Evolutionary conservation across 176 grass and related monocot genomes (phyloP).

Genomic region (Panicum miliaceum): DNA sequence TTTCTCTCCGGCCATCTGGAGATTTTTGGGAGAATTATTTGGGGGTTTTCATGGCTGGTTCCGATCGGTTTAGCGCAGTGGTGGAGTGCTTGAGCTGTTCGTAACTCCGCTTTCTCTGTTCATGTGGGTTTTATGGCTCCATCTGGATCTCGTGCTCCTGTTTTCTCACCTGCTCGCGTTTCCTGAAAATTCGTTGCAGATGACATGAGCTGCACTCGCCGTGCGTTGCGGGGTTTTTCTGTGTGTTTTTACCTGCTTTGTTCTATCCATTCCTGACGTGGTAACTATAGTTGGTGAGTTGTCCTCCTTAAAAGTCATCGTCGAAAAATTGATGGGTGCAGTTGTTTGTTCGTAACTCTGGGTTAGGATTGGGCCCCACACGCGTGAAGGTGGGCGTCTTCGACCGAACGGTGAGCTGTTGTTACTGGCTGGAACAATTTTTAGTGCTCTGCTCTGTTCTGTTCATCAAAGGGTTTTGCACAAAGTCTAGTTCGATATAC

Average conservation of each 20-base stretch:
- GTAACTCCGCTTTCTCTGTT: not conserved
- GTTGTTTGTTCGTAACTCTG: not conserved
- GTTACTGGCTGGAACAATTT: not conserved
- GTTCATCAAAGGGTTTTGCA: not conserved
- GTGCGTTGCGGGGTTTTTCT: not conserved
- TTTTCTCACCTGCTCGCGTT: not conserved
- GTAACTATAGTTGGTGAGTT: not conserved
- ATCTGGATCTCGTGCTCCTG: not conserved
- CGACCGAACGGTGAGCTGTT: not conserved
- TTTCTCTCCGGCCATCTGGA: not conserved
- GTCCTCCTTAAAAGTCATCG: not conserved
- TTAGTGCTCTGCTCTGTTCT: not conserved
- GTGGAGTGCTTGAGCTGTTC: not conserved
- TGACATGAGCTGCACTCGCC: not conserved
- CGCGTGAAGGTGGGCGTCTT: not conserved
- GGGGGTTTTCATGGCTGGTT: not conserved
- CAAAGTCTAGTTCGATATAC: not conserved
- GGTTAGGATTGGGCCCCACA: not conserved
- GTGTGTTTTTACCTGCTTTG: not conserved
- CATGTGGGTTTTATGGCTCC: not conserved
- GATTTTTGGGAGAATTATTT: not conserved
- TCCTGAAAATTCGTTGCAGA: not conserved
- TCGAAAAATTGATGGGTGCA: constrained; percentile 16
- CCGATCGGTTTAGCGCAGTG: not conserved
- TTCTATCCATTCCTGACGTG: not conserved